Percentiles rank a stretch among this genome's conserved stretches.
Evolutionary conservation across 495 filamentous ascomycete genomes (phyloP).

Genomic region (Penicillium parvum): DNA sequence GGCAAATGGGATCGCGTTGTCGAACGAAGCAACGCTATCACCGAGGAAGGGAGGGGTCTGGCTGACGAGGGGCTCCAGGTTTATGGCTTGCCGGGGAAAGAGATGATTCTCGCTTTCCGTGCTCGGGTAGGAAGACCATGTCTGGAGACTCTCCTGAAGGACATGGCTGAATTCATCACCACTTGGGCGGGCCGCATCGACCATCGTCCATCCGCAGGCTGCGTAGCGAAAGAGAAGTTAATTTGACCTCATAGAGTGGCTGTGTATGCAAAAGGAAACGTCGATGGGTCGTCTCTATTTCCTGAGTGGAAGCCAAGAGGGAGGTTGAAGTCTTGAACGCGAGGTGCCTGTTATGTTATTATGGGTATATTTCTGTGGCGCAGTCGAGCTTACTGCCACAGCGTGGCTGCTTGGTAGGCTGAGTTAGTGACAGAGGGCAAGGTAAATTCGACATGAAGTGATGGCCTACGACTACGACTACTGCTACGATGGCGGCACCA

Average conservation of each 20-base stretch:
- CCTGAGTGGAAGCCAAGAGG: no score
- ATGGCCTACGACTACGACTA: conserved; percentile 11
- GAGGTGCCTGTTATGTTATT: no score
- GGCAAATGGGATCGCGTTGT: conserved; percentile 13
- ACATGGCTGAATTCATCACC: conserved; percentile 14
- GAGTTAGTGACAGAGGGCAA: neutral
- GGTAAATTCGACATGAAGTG: neutral
- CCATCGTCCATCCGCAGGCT: no score
- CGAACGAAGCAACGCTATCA: conserved; percentile 7
- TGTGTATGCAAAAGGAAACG: no score
- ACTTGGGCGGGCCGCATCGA: conserved; percentile 20
- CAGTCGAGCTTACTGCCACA: no score
- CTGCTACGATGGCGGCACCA: conserved; percentile 21
- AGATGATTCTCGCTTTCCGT: neutral
- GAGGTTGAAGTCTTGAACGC: no score
- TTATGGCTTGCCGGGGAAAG: conserved; percentile 14
- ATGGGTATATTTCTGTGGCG: no score
- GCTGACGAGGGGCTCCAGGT: conserved; percentile 11
- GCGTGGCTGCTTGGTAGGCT: no score
- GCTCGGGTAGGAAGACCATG: conserved; percentile 19
- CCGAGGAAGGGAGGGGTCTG: conserved; percentile 24
- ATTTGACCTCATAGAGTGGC: no score
- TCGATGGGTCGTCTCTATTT: no score
- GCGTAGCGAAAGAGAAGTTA: no score
- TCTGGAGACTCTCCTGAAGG: conserved; percentile 19